Evolutionary conservation across 805 yeast genomes (phyloP), one percentile per base, ranked within the genome.

Genomic region (Hanseniaspora taiwanica): DNA sequence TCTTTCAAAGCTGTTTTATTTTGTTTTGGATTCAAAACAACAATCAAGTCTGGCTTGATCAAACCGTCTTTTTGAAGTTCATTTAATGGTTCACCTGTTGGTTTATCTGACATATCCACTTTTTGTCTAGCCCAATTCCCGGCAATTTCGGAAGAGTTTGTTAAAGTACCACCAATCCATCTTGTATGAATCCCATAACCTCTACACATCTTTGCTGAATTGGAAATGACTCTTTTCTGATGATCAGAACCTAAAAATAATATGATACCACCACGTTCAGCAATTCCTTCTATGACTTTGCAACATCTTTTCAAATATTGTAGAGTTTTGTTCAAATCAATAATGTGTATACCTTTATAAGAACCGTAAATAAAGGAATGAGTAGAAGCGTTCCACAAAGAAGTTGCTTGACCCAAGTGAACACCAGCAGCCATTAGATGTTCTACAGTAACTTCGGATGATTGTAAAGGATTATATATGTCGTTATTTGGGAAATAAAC

Each of bases 101-200:
- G 74, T 20, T 60, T 52, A 54, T 86, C 89, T 17, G 62, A 70
- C 74, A 81, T 70, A 58, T 85, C 85, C 37, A 87, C 76, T 63
- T 84, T 93, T 43, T 71, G 73, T 52, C 81, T 73, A 34, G 74
- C 76, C 72, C 77, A 74, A 18, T 27, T 10, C 31, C 65, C 63
- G 8, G 73, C 63, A 18, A 81, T 76, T 54, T 76, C 81, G 23
- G 77, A 66, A 41, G 84, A 76, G 62, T 91, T 91, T 35, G 97
- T 85, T 48, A 91, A 69, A 19, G 93, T 81, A 48, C 98, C 98
- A 2, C 96, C 96, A 44, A 83, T 74, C 98, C 98, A 91, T 55
- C 86, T 76, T 36, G 76, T 71, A 18, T 81, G 68, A 17, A 91
- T 87, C 54, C 80, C 86, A 61, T 76, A 85, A 13, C 94, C 96